These are phyloP conservation scores for Aspergillus neotritici DNA, from an alignment of 2,329 filamentous ascomycete species.

Conservation along the genomic window DNA sequence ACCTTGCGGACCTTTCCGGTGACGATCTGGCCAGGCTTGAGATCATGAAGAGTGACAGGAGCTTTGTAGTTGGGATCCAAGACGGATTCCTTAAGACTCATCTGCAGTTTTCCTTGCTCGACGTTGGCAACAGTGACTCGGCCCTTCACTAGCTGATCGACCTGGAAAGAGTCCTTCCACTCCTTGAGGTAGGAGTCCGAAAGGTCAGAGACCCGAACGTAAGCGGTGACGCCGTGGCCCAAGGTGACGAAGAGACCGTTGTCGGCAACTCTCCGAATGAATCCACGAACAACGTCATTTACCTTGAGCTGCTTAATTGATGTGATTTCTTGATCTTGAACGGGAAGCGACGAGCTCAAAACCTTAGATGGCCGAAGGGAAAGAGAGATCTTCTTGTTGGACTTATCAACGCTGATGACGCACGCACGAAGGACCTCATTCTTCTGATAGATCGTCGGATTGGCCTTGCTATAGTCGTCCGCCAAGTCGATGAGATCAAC, in stretches of 20 bases:
- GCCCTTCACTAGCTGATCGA: conserved; percentile 86
- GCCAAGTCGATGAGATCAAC: conserved; percentile 76
- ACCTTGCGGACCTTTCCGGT: conserved; percentile 91
- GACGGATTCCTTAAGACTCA: conserved; percentile 81
- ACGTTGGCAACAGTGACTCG: conserved; percentile 70
- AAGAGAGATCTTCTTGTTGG: conserved; percentile 77
- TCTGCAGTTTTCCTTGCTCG: conserved; percentile 65
- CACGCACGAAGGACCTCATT: conserved; percentile 86
- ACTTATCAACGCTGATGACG: conserved; percentile 69
- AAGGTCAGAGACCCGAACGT: conserved; percentile 80
- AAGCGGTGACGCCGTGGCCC: conserved; percentile 72
- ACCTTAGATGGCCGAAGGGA: conserved; percentile 84
- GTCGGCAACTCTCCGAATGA: conserved; percentile 83
- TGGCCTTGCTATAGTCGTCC: conserved; percentile 79
- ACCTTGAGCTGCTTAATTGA: conserved; percentile 64
- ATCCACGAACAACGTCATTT: conserved; percentile 80
- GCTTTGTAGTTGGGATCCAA: conserved; percentile 73
- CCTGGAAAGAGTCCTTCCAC: conserved; percentile 83
- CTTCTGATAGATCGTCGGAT: conserved; percentile 68
- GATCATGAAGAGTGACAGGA: conserved; percentile 66
- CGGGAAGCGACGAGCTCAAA: conserved; percentile 73
- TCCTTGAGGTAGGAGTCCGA: conserved; percentile 91
- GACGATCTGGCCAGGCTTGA: conserved; percentile 73
- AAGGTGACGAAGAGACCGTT: conserved; percentile 84
- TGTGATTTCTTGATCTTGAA: conserved; percentile 75